Evolutionary conservation across 345 rosid genomes (phyloP).

Genomic region (Boechera stricta): DNA sequence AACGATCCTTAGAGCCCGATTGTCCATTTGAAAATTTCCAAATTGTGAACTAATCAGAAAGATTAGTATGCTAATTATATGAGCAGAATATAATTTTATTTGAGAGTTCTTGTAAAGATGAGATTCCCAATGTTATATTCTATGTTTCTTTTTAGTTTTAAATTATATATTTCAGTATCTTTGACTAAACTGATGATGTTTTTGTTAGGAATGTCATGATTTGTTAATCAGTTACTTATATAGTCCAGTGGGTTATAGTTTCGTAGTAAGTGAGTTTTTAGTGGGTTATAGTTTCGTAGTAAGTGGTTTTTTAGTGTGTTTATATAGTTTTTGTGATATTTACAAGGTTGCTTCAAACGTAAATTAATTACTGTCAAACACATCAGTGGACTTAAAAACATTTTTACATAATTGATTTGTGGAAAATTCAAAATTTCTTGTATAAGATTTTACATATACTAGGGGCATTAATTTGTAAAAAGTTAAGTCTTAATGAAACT

Average conservation of each 20-base stretch:
- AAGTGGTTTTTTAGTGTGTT: no score
- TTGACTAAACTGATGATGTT: slow-evolving; percentile 23
- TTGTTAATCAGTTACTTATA: background rate
- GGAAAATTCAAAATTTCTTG: background rate
- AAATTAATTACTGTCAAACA: background rate
- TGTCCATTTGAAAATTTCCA: slow-evolving; percentile 23
- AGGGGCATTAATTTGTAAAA: background rate
- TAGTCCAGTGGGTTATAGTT: background rate
- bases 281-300: no score
- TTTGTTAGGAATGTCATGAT: slow-evolving; percentile 7
- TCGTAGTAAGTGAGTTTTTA: background rate
- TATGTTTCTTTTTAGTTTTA: slow-evolving; percentile 11
- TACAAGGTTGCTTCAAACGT: background rate
- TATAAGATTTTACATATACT: background rate
- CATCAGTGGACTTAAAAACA: background rate
- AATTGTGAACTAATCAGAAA: slow-evolving; percentile 37
- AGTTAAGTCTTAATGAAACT: background rate
- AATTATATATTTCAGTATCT: background rate
- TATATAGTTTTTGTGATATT: background rate
- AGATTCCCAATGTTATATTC: slow-evolving; percentile 22
- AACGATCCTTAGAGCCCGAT: slow-evolving; percentile 21
- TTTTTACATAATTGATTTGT: background rate
- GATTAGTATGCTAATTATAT: slow-evolving; percentile 35
- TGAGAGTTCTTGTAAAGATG: slow-evolving; percentile 39
- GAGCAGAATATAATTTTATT: slow-evolving; percentile 23